These are phyloP conservation scores for Oryza glaberrima DNA, from an alignment of 176 grass and related monocot species.

Conservation along the genomic window DNA sequence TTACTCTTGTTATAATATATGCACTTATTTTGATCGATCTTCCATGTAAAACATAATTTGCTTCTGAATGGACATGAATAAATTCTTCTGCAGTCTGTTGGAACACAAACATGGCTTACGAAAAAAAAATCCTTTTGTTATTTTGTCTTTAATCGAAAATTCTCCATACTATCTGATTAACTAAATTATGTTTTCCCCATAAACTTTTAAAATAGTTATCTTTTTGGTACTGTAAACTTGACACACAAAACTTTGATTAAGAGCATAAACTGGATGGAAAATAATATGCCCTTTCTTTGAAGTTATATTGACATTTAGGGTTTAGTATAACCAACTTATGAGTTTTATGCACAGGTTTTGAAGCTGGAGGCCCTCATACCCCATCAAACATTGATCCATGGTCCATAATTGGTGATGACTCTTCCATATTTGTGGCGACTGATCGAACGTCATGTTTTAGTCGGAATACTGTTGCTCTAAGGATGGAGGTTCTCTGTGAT, in stretches of 20 bases:
- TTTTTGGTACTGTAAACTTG: neutral
- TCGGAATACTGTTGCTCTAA: conserved; percentile 78
- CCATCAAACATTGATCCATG: conserved; percentile 91
- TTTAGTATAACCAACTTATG: neutral
- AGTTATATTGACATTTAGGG: neutral
- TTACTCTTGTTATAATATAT: neutral
- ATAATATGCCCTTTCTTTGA: neutral
- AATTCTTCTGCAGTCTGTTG: neutral
- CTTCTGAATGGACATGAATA: neutral
- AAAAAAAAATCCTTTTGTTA: neutral
- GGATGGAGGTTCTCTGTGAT: conserved; percentile 73
- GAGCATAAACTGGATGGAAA: neutral
- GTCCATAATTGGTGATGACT: conserved; percentile 73
- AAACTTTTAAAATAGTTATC: neutral
- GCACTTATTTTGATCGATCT: neutral
- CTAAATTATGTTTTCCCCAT: neutral
- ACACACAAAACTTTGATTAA: neutral
- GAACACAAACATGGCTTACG: neutral
- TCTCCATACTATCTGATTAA: neutral
- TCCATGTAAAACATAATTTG: neutral
- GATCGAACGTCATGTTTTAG: conserved; percentile 72
- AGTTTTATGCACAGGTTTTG: conserved; percentile 64
- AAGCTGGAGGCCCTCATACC: conserved; percentile 85
- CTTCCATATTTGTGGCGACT: conserved; percentile 60
- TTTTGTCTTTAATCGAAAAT: neutral